phyloP scores from a whole-genome alignment of 2,329 filamentous ascomycete genomes.

The Paracoccidioides brasiliensis region DNA sequence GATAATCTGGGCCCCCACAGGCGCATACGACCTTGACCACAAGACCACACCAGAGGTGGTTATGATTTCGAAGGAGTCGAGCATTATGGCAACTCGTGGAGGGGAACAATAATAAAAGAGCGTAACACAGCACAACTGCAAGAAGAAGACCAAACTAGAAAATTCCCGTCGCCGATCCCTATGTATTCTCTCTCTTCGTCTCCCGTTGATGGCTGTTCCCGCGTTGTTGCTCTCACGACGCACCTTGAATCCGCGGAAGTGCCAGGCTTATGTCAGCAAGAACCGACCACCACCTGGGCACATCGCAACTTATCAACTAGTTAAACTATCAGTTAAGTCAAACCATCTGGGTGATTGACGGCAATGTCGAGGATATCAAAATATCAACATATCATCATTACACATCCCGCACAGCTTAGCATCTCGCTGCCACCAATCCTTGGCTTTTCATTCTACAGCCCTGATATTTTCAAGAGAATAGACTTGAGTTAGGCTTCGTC shows the following conservation, averaged over 20 bases:
- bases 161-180: background rate
- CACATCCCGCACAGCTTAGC: background rate
- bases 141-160: background rate
- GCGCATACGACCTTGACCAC: constrained; percentile 79
- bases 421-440: too few relatives aligned
- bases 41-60: constrained; percentile 93
- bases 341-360: background rate
- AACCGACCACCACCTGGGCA: background rate
- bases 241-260: background rate
- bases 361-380: background rate
- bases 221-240: too few relatives aligned
- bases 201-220: too few relatives aligned
- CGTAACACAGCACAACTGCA: background rate
- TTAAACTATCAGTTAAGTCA: background rate
- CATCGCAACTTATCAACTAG: too few relatives aligned
- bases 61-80: constrained; percentile 93
- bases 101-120: background rate
- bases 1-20: constrained; percentile 68
- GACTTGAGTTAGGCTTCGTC: background rate
- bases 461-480: background rate
- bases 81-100: constrained; percentile 46
- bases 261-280: background rate
- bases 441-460: background rate
- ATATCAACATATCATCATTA: background rate
- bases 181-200: background rate